A percentile compares a stretch with the other conserved stretches of the same genome.
These are phyloP conservation scores for Naegleria lovaniensis DNA, from an alignment of 208 protist genomes.

Conservation along the genomic window DNA sequence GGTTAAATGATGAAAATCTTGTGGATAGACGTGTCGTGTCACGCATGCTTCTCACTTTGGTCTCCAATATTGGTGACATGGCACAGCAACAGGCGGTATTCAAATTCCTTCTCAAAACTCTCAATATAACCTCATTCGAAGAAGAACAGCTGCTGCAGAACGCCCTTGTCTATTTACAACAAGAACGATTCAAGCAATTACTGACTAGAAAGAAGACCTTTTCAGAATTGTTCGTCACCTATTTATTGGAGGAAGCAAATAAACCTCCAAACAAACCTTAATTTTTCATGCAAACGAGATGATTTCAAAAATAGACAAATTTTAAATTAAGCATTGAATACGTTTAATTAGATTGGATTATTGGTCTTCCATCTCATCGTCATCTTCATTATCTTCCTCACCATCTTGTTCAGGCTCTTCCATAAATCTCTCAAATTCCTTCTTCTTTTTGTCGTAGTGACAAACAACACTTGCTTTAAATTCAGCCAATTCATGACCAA, in stretches of 20 bases:
- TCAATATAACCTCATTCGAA: neutral
- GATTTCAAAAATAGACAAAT: too few species aligned
- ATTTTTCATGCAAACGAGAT: too few species aligned
- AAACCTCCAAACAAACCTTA: neutral
- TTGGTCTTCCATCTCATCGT: neutral
- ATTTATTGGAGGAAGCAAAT: neutral
- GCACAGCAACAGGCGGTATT: neutral
- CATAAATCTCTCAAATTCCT: neutral
- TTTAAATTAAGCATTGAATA: too few species aligned
- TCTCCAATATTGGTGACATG: neutral
- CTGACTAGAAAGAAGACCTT: neutral
- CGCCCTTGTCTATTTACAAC: neutral
- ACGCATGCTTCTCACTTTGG: neutral
- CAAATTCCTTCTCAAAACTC: neutral
- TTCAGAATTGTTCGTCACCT: neutral
- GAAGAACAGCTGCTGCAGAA: neutral
- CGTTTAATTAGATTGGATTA: too few species aligned
- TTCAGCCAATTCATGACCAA: slow-evolving; percentile 3
- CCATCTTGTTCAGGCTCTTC: neutral
- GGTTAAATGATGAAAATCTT: neutral
- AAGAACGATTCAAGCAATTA: neutral
- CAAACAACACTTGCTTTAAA: neutral
- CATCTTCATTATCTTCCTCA: neutral
- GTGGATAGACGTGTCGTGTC: neutral
- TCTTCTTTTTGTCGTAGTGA: neutral